These are phyloP conservation scores for Zygotorulaspora sp. DNA, from an alignment of 805 yeast species.

Conservation along the genomic window DNA sequence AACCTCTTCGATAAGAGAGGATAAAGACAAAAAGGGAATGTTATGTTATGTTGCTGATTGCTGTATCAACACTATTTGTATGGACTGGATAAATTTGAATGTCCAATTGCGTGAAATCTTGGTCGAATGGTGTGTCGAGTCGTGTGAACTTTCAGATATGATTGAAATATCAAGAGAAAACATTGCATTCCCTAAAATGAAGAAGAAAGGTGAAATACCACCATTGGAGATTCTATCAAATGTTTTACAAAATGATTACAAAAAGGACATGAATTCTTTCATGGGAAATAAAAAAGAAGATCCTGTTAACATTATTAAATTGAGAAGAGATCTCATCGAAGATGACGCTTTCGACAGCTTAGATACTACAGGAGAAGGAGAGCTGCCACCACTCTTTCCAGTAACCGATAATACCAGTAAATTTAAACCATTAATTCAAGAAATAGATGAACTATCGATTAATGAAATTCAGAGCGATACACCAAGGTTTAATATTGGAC, in stretches of 20 bases:
- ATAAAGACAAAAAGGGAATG: slow-evolving; percentile 65
- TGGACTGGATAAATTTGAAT: slow-evolving; percentile 57
- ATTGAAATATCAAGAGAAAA: slow-evolving; percentile 56
- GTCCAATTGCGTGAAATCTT: slow-evolving; percentile 58
- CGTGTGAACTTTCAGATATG: slow-evolving; percentile 56
- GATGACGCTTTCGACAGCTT: slow-evolving; percentile 23
- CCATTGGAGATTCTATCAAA: slow-evolving; percentile 41
- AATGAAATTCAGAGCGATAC: slow-evolving; percentile 3
- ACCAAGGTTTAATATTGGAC: slow-evolving; percentile 6
- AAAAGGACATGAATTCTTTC: slow-evolving; percentile 33
- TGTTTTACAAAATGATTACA: slow-evolving; percentile 41
- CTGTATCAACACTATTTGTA: slow-evolving; percentile 60
- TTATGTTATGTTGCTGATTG: slow-evolving; percentile 71
- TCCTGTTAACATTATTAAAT: slow-evolving; percentile 43
- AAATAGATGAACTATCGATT: slow-evolving; percentile 38
- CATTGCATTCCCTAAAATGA: slow-evolving; percentile 64
- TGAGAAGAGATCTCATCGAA: slow-evolving; percentile 28
- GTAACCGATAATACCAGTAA: neutral
- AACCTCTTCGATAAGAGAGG: slow-evolving; percentile 51
- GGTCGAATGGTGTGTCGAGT: slow-evolving; percentile 80
- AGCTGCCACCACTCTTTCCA: slow-evolving; percentile 31
- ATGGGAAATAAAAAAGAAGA: slow-evolving; percentile 37
- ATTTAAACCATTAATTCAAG: slow-evolving; percentile 50
- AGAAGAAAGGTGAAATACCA: slow-evolving; percentile 57
- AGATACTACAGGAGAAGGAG: slow-evolving; percentile 19